Percentiles rank a stretch among this genome's conserved stretches.
Evolutionary conservation across 352 stramenopile species (phyloP).

Genomic region (Phytopythium sindhum): DNA sequence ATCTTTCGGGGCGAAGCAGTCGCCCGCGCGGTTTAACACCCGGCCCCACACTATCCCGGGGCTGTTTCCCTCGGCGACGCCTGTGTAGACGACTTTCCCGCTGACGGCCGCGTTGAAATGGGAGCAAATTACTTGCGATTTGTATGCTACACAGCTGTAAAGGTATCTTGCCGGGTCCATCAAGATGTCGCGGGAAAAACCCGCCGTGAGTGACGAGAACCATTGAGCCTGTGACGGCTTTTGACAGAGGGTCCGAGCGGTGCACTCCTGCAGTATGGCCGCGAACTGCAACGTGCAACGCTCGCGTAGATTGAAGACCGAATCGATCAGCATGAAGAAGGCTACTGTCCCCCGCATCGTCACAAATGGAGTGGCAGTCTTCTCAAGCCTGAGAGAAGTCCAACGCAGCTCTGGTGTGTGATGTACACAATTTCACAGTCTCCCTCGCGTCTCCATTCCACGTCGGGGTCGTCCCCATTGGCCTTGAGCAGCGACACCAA

Average conservation of each 20-base stretch:
- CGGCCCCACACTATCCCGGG: not conserved
- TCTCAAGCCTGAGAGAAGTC: too few species aligned
- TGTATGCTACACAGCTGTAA: not conserved
- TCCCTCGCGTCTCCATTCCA: not conserved
- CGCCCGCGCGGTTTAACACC: constrained; percentile 4
- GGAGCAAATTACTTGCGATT: not conserved
- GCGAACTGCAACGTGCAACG: not conserved
- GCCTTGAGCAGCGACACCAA: not conserved
- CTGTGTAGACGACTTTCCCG: constrained; percentile 6
- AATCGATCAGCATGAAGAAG: not conserved
- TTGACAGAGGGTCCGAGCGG: too few species aligned
- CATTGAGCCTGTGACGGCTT: not conserved
- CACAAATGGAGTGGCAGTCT: too few species aligned
- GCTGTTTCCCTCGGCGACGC: not conserved
- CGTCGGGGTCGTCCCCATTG: not conserved
- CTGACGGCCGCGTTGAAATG: not conserved
- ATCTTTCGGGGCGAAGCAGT: not conserved
- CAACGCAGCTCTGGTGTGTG: too few species aligned
- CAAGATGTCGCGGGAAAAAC: not conserved
- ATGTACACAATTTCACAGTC: too few species aligned
- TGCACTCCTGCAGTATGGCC: too few species aligned
- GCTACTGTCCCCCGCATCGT: not conserved
- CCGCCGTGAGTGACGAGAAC: not conserved
- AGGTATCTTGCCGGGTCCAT: not conserved
- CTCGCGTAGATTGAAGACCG: not conserved